A percentile compares a stretch with the other conserved stretches of the same genome.
Evolutionary conservation across 805 yeast genomes (phyloP).

Genomic region (Yamadazyma paraphyllophila): DNA sequence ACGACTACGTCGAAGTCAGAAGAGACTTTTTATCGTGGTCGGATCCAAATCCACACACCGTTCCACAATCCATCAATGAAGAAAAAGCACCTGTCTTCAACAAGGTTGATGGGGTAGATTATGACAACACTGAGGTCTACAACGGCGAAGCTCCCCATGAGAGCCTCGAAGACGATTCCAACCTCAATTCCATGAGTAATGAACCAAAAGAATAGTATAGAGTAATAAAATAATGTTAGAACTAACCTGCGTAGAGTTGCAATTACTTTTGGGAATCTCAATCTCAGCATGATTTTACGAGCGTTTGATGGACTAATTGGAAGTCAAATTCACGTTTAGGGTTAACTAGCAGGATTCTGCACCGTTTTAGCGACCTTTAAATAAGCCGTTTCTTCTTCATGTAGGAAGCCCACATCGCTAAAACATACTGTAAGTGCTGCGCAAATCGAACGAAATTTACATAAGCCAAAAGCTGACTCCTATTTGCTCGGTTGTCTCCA

Average conservation of each 20-base stretch:
- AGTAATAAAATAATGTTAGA: constrained; percentile 2
- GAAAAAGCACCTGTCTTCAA: neutral
- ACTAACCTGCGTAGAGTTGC: neutral
- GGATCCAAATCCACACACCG: constrained; percentile 18
- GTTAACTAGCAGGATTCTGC: too few relatives aligned
- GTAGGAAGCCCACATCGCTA: too few relatives aligned
- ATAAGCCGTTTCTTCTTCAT: too few relatives aligned
- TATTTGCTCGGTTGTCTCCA: too few relatives aligned
- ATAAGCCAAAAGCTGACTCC: too few relatives aligned
- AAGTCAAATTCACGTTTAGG: too few relatives aligned
- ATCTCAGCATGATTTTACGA: too few relatives aligned
- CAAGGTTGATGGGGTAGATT: neutral
- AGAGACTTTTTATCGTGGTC: constrained; percentile 75
- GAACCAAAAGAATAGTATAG: constrained; percentile 6
- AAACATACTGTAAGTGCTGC: too few relatives aligned
- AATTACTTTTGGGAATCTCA: too few relatives aligned
- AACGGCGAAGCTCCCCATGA: constrained; percentile 2
- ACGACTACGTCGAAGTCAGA: constrained; percentile 95
- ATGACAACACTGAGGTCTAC: constrained; percentile 3
- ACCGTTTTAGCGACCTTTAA: too few relatives aligned
- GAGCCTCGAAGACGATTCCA: constrained; percentile 2
- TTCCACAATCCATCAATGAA: constrained; percentile 2
- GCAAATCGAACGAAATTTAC: too few relatives aligned
- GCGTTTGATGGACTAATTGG: too few relatives aligned
- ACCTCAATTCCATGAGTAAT: constrained; percentile 5